Base-by-base conservation (phyloP, 2,329 filamentous ascomycete genomes). In the Fusarium drepaniforme region DNA sequence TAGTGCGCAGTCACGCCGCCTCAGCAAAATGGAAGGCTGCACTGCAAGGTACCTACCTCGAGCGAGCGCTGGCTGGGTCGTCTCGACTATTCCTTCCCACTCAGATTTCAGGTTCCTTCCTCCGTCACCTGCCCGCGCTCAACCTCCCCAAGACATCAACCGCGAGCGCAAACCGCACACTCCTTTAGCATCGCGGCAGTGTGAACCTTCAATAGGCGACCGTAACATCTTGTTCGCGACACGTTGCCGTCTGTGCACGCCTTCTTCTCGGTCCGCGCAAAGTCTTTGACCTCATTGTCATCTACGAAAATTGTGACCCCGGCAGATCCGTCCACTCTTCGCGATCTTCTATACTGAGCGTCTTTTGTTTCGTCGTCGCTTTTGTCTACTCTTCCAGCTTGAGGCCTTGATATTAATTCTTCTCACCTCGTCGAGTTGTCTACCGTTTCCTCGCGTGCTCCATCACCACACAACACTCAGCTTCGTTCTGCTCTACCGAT, bases 1-100 rank as follows among this genome's bases (percentile, higher is more conserved):
- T 78, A 78, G 77, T 37, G 25, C 21, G 16, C 40, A 67, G 75
- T 77, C 75, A 79, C 74, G 75, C 77, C 74, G 49, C 56, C 56
- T 67, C 65, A 56, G 40, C 56, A 38, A 57, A 73, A 73, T 53
- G 49, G 49, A 30, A 75, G 62, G 66, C 71, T 56, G 72, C 70
- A 71, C 68, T 73, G 68, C 65, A 67, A 70, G 74, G 67, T 70
- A 73, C 68, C 49, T 66, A 73, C 64, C 59, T 70, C 69, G 68
- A 74, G 67, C 67, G 66, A 74, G 67, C 67, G 67, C 74, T 53
- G 49, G 49, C 49, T 42, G 72, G 72, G 66, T 72, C 62, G 67
- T 49, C 58, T 79, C 71, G 58, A 75, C 69, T 66, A 69, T 70
- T 75, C 75, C 71, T 76, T 63, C 44, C 71, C 71, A 71, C 71